Conservation (phyloP, 495 filamentous ascomycete genomes). For the Lasiosphaeriaceae sp. region DNA sequence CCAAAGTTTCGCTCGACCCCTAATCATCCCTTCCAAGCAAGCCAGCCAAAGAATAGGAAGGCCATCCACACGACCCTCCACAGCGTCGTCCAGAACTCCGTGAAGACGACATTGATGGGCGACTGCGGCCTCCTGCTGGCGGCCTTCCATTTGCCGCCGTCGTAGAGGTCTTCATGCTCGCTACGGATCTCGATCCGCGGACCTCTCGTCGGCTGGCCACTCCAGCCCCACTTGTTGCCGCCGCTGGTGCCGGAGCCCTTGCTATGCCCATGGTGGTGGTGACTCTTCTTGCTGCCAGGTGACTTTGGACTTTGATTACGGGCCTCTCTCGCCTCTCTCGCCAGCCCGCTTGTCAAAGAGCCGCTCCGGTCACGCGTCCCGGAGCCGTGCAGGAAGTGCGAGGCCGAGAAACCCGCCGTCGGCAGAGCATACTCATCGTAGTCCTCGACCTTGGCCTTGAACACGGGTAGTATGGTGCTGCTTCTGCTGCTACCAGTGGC, state of each 20-base stretch:
- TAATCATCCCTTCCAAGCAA: constrained; percentile 35
- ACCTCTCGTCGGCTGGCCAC: constrained; percentile 24
- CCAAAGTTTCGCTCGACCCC: no score
- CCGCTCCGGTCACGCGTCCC: constrained; percentile 21
- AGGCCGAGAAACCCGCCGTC: constrained; percentile 21
- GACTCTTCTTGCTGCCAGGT: constrained; percentile 13
- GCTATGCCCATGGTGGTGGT: constrained; percentile 11
- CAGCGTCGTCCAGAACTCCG: constrained; percentile 44
- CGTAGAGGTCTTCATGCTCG: constrained; percentile 32
- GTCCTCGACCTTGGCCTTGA: constrained; percentile 44
- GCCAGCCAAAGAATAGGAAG: constrained; percentile 35
- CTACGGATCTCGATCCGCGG: constrained; percentile 43
- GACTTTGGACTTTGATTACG: constrained; percentile 6
- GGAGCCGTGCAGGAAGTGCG: constrained; percentile 15
- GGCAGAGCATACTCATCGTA: constrained; percentile 34
- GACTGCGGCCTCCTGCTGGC: constrained; percentile 16
- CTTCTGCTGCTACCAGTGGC: not conserved
- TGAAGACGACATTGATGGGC: constrained; percentile 22
- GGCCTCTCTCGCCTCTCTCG: constrained; percentile 7
- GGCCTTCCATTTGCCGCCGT: constrained; percentile 32
- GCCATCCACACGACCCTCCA: constrained; percentile 47
- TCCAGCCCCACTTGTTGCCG: constrained; percentile 35
- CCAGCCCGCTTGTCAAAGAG: constrained; percentile 13
- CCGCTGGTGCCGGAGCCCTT: constrained; percentile 8
- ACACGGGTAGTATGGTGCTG: constrained; percentile 33